phyloP scores from a whole-genome alignment of 164 flowering plant species.

The Berberis thunbergii region DNA sequence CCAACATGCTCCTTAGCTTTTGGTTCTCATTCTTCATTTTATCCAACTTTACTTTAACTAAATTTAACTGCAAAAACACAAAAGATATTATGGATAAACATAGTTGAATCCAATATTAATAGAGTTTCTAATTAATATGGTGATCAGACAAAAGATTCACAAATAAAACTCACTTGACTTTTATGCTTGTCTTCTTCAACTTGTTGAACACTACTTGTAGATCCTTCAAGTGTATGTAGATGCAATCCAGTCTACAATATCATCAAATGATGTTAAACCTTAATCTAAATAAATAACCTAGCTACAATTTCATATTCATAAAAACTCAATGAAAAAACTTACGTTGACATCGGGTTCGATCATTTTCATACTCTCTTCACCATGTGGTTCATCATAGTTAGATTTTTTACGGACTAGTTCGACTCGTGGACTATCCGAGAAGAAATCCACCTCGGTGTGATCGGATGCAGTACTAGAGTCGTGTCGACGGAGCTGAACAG shows the following conservation, averaged over 20 bases:
- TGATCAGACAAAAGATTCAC: not conserved
- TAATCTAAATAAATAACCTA: too few species aligned
- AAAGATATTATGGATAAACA: not conserved
- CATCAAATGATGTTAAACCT: too few species aligned
- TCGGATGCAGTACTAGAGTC: too few species aligned
- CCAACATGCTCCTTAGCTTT: slow-evolving; percentile 28
- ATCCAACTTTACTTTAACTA: slow-evolving; percentile 17
- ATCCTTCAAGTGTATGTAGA: slow-evolving; percentile 11
- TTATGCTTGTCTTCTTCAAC: slow-evolving; percentile 9
- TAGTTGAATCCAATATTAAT: too few species aligned
- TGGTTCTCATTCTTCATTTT: slow-evolving; percentile 26
- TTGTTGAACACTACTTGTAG: not conserved
- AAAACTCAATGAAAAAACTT: not conserved
- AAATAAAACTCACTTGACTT: slow-evolving; percentile 15
- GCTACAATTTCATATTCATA: not conserved
- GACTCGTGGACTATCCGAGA: too few species aligned
- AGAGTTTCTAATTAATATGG: not conserved
- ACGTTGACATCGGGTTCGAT: too few species aligned
- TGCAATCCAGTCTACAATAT: slow-evolving; percentile 25
- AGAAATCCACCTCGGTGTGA: too few species aligned
- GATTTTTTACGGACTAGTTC: too few species aligned
- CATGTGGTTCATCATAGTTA: too few species aligned
- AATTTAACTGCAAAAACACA: slow-evolving; percentile 10
- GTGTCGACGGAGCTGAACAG: too few species aligned
- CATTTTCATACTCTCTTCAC: too few species aligned